Evolutionary conservation across 805 yeast species (phyloP), one percentile per base, ranked within the genome.

Genomic region (Debaryomyces prosopidis): DNA sequence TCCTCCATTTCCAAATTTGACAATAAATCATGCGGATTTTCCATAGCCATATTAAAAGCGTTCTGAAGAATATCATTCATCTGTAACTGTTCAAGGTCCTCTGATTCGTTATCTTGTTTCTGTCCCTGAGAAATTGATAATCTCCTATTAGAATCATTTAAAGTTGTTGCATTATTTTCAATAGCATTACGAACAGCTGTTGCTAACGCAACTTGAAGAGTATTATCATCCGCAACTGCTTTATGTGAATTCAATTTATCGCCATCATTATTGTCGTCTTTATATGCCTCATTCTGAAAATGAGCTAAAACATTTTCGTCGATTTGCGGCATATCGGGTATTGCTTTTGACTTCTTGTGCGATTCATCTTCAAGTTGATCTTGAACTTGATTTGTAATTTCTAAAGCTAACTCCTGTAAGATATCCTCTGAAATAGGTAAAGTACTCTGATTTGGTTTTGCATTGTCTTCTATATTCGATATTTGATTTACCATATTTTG

Each of bases 41-140:
- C 85, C 73, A 82, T 80, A 0, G 91, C 94, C 84, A 87, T 75
- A 39, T 80, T 79, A 68, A 86, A 76, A 1, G 92, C 94, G 65
- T 84, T 84, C 51, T 84, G 89, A 74, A 86, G 76, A 51, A 86
- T 86, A 52, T 80, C 85, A 54, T 80, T 83, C 81, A 86, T 76
- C 46, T 75, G 79, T 44, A 68, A 57, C 43, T 69, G 74, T 54
- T 84, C 88, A 47, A 84, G 68, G 20, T 78, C 81, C 27, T 71
- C 79, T 31, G 69, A 77, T 31, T 61, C 47, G 14, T 47, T 33
- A 7, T 35, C 42, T 19, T 32, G 14, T 40, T 19, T 16, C 7
- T 3, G 7, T 35, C 17, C 27, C 28, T 32, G 12, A 3, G 30
- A n/a, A 20, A 30, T 8, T 3, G 30, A 15, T 32, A 20, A 20